Evolutionary conservation across 2,329 filamentous ascomycete species (phyloP).

Genomic region (Periconia macrospinosa): DNA sequence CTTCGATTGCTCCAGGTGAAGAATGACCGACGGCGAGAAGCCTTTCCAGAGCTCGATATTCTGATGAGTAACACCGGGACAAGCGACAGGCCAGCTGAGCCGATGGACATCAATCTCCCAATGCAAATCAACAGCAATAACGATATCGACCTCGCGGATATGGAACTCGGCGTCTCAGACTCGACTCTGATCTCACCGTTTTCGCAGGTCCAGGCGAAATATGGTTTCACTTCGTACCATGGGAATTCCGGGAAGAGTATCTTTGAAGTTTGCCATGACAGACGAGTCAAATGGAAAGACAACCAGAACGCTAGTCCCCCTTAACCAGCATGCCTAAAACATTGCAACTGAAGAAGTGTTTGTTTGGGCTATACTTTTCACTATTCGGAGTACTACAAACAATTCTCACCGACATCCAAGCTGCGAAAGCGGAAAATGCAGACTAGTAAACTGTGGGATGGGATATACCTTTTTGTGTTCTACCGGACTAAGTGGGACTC

Average conservation of each 20-base stretch:
- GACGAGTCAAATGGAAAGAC: not conserved
- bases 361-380: no score
- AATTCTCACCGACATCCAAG: no score
- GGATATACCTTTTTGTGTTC: no score
- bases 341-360: no score
- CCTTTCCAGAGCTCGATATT: not conserved
- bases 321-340: no score
- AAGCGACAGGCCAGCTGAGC: not conserved
- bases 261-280: not conserved
- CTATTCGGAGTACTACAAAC: no score
- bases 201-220: not conserved
- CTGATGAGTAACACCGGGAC: slow-evolving; percentile 2
- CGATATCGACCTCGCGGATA: not conserved
- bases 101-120: not conserved
- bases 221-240: not conserved
- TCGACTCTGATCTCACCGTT: not conserved
- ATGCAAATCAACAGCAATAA: not conserved
- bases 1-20: slow-evolving; percentile 21
- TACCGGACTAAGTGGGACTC: no score
- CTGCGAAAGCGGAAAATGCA: no score
- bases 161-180: not conserved
- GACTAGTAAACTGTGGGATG: no score
- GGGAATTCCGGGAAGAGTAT: not conserved
- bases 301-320: no score
- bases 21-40: slow-evolving; percentile 15